phyloP scores from a whole-genome alignment of 1,284 basidiomycete species.

The Ceratobasidium sp. region DNA sequence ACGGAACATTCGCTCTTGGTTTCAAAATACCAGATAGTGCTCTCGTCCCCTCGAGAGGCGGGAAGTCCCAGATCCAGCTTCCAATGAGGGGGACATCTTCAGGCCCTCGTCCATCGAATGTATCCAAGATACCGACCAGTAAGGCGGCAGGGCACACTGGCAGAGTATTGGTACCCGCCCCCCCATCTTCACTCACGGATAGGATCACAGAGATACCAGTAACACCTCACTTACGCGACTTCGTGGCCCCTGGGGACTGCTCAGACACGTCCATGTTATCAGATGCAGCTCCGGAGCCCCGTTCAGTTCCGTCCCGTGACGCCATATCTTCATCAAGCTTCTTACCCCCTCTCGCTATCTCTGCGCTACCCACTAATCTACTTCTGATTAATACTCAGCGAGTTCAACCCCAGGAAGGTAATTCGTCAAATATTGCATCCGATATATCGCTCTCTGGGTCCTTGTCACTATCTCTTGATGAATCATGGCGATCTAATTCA shows the following conservation, averaged over 20 bases:
- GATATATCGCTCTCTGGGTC: conserved; percentile 3
- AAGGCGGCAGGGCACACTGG: too few species aligned
- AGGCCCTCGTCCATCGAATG: too few species aligned
- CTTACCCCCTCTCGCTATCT: too few species aligned
- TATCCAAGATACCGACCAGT: too few species aligned
- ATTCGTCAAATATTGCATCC: background rate
- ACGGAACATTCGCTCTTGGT: background rate
- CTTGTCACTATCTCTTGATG: background rate
- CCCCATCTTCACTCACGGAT: conserved; percentile 4
- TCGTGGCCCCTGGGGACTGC: background rate
- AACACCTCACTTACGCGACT: background rate
- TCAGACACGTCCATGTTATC: conserved; percentile 1
- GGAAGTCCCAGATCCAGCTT: background rate
- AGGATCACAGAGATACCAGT: background rate
- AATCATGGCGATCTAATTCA: background rate
- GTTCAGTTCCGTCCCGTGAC: background rate
- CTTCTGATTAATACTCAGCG: background rate
- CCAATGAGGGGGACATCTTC: background rate
- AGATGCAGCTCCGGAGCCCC: background rate
- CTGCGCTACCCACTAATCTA: background rate
- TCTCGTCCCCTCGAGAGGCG: background rate
- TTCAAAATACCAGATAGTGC: background rate
- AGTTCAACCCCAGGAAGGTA: background rate
- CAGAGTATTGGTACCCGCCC: conserved; percentile 26
- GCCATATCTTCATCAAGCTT: background rate